Base-by-base conservation (phyloP, 2,329 filamentous ascomycete species). In the Teratosphaeria nubilosa region DNA sequence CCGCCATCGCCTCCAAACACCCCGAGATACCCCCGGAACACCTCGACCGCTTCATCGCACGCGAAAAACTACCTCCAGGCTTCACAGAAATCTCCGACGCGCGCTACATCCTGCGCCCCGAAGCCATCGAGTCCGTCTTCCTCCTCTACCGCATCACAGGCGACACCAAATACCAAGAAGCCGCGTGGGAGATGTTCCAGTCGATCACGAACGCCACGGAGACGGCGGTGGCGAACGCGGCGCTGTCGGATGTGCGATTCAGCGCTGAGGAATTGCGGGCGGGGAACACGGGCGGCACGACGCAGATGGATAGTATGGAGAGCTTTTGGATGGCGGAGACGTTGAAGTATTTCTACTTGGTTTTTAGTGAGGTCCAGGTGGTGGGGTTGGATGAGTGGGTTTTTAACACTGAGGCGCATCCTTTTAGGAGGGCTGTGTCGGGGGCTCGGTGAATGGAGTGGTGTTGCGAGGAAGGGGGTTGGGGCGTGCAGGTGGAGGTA, bases 91-190 rank as follows among this genome's bases (percentile, higher is more conserved):
- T 79, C 48, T 64, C 67, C 14, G 77, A 80, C 58, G 62, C 72
- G 10, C 69, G 76, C 6, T 80, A 80, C 57, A 73, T 78, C 27
- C 72, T 80, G 10, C 70, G 78, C 7, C 77, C 82, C 0, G 82
- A 85, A 68, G 81, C 82, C 2, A 82, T 85, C 51, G 82, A 85
- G 66, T 81, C 78, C n/a, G 77, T 84, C 2, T 85, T 84, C 68
- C 74, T 84, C 62, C 72, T 85, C 68, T 83, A 84, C 63, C 77
- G 82, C 22, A 79, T 82, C 51, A 84, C 82, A 0, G 82, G 82
- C 13, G 77, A 83, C 60, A 74, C 73, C 56, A 71, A 66, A 58
- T 72, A 75, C 60, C 72, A 75, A 55, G 75, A 76, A 5, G 71
- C 70, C 0, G 78, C 76, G 1, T 80, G 78, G 78, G 72, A 76